Base-by-base conservation (phyloP, 2,329 filamentous ascomycete species). In the Myriosclerotinia duriaeana region DNA sequence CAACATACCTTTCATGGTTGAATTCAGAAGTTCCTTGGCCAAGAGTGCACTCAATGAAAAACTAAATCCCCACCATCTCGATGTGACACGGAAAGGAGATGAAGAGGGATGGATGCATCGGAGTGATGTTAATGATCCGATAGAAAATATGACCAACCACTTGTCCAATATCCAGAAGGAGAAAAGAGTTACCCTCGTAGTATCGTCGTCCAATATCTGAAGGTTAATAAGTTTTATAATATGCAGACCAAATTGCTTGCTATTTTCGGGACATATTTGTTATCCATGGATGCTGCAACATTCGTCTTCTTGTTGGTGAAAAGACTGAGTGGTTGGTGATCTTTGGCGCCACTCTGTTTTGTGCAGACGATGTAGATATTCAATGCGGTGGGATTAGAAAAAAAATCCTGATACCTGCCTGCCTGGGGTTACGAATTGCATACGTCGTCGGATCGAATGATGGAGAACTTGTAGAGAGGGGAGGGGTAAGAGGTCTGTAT, bases 81-180 rank as follows among this genome's bases (percentile, higher is more conserved):
- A 60, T 50, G 56, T 60, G 30, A 50, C 56, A 38, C 20, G 26
- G 26, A 26, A 26, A 15, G 15, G 34, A 22, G 53, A 54, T 38
- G 20, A n/a, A 50, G 20, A 38, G 15, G 34, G 44, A 48, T 36
- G 44, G 20, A 60, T 59, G 56, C 56, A 48, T 48, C 26, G 42
- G 26, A n/a, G 26, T 36, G 56, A 36, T 48, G 56, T 34, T 22
- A n/a, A 48, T 46, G 56, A 59, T 59, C 56, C 56, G 56, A 60
- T 60, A 60, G 38, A 48, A 60, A 11, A 11, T 22, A 34, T 59
- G 26, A 36, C 44, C 26, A 48, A 42, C 56, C 40, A 59, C 22
- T 40, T 36, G 55, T 59, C 22, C 40, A 34, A 36, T 20, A 36
- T 50, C 26, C 44, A 50, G 20, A 60, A 60, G 56, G 14, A 46